Conservation (phyloP, 2,329 filamentous ascomycete species). For the Amesomyces nigricolor region DNA sequence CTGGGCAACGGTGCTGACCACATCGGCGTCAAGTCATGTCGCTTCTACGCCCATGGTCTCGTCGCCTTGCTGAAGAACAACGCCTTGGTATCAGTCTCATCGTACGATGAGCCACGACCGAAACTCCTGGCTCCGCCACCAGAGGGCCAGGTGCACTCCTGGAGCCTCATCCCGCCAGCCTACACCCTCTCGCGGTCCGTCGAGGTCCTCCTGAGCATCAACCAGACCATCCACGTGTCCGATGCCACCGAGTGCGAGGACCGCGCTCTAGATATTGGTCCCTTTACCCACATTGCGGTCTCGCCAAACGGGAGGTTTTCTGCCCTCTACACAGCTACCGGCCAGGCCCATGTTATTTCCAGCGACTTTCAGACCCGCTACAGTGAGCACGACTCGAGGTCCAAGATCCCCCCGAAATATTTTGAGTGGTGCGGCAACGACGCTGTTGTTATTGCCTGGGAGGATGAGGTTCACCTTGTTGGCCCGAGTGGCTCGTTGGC, state of each 20-base stretch:
- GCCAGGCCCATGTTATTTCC: slow-evolving; percentile 86
- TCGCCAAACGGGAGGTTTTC: slow-evolving; percentile 88
- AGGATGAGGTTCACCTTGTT: slow-evolving; percentile 92
- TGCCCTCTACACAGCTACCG: slow-evolving; percentile 78
- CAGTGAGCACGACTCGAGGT: slow-evolving; percentile 85
- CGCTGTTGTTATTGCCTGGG: slow-evolving; percentile 89
- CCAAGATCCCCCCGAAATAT: slow-evolving; percentile 77
- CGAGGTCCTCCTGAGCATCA: slow-evolving; percentile 82
- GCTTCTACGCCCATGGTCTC: slow-evolving; percentile 86
- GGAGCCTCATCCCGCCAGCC: slow-evolving; percentile 81
- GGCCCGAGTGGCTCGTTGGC: slow-evolving; percentile 73
- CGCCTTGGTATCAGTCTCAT: slow-evolving; percentile 75
- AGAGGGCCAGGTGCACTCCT: slow-evolving; percentile 74
- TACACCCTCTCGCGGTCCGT: slow-evolving; percentile 89
- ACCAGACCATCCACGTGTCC: slow-evolving; percentile 75
- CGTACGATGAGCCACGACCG: slow-evolving; percentile 85
- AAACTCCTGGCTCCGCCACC: slow-evolving; percentile 73
- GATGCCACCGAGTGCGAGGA: slow-evolving; percentile 90
- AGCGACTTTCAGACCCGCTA: slow-evolving; percentile 91
- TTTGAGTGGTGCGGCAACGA: slow-evolving; percentile 97
- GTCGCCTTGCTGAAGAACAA: slow-evolving; percentile 90
- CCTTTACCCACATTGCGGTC: slow-evolving; percentile 83
- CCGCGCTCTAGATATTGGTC: slow-evolving; percentile 81
- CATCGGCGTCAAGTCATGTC: slow-evolving; percentile 77
- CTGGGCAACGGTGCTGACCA: slow-evolving; percentile 87